These are phyloP conservation scores for Syncephalastrum monosporum DNA, from an alignment of 371 early-diverging fungal genomes.

Conservation along the genomic window DNA sequence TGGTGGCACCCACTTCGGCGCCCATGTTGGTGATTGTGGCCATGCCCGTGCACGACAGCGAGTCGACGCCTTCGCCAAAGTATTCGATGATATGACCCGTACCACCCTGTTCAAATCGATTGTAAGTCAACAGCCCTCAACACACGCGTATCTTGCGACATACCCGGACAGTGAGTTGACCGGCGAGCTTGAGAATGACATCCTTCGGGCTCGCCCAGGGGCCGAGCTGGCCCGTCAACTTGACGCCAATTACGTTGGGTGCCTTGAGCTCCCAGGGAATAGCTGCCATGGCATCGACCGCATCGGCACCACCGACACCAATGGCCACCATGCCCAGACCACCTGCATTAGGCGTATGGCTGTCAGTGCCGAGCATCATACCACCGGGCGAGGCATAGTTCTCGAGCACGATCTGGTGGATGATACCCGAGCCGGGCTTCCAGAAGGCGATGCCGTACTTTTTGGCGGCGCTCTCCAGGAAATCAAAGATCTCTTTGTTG, in stretches of 20 bases:
- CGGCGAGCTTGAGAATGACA: slow-evolving; percentile 86
- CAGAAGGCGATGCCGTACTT: slow-evolving; percentile 91
- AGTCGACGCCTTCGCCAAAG: slow-evolving; percentile 85
- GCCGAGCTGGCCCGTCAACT: slow-evolving; percentile 80
- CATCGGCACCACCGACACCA: slow-evolving; percentile 96
- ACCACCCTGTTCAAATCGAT: slow-evolving; percentile 61
- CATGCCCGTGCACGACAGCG: slow-evolving; percentile 92
- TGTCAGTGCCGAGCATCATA: slow-evolving; percentile 89
- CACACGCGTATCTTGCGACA: slow-evolving; percentile 34
- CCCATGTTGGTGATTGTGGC: slow-evolving; percentile 97
- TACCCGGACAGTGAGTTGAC: slow-evolving; percentile 83
- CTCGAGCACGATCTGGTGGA: slow-evolving; percentile 92
- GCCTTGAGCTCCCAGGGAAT: slow-evolving; percentile 95
- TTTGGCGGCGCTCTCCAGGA: slow-evolving; percentile 73
- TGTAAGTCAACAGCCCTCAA: background rate
- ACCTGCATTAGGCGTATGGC: slow-evolving; percentile 76
- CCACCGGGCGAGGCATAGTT: slow-evolving; percentile 93
- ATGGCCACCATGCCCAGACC: slow-evolving; percentile 92
- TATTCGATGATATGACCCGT: slow-evolving; percentile 93
- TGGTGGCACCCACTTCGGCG: slow-evolving; percentile 94
- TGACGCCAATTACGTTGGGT: slow-evolving; percentile 93
- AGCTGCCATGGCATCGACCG: slow-evolving; percentile 92
- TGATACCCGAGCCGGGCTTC: slow-evolving; percentile 89
- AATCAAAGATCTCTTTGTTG: slow-evolving; percentile 86
- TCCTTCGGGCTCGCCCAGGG: slow-evolving; percentile 95